Evolutionary conservation across 495 filamentous ascomycete species (phyloP).

Genomic region (Penicillium ucsense): DNA sequence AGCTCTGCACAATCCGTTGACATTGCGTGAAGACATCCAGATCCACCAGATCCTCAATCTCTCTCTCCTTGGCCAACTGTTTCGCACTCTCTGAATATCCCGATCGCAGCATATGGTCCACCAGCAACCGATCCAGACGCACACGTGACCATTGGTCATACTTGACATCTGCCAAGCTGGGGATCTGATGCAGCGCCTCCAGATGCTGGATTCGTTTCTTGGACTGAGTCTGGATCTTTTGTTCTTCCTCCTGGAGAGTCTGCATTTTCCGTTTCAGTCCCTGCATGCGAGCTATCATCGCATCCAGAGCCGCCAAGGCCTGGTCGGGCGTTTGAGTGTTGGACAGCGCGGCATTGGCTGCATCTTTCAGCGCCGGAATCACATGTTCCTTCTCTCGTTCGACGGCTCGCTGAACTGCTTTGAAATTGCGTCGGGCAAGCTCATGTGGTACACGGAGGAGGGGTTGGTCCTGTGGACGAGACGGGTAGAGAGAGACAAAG

Average conservation of each 20-base stretch:
- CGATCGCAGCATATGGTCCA: slow-evolving; percentile 79
- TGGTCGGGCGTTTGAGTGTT: slow-evolving; percentile 51
- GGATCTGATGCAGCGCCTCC: slow-evolving; percentile 65
- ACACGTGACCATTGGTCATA: slow-evolving; percentile 85
- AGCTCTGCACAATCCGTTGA: slow-evolving; percentile 59
- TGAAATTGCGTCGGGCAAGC: slow-evolving; percentile 86
- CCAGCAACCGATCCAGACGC: slow-evolving; percentile 72
- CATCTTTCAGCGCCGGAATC: slow-evolving; percentile 57
- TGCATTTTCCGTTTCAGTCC: slow-evolving; percentile 81
- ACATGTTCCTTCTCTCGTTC: slow-evolving; percentile 69
- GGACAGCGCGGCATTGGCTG: slow-evolving; percentile 55
- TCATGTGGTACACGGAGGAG: slow-evolving; percentile 87
- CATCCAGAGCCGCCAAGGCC: slow-evolving; percentile 66
- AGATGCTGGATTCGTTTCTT: slow-evolving; percentile 72
- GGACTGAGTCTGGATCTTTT: slow-evolving; percentile 58
- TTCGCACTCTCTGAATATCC: slow-evolving; percentile 73
- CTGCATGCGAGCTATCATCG: slow-evolving; percentile 75
- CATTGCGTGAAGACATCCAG: slow-evolving; percentile 80
- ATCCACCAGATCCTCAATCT: slow-evolving; percentile 74
- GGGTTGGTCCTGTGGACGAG: slow-evolving; percentile 69
- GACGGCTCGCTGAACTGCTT: slow-evolving; percentile 69
- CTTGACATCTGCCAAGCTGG: slow-evolving; percentile 79
- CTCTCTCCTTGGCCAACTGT: slow-evolving; percentile 60
- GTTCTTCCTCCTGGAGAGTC: slow-evolving; percentile 66
- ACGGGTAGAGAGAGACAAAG: neutral